Evolutionary conservation across 805 yeast genomes (phyloP).

Genomic region (Peterozyma xylosa): DNA sequence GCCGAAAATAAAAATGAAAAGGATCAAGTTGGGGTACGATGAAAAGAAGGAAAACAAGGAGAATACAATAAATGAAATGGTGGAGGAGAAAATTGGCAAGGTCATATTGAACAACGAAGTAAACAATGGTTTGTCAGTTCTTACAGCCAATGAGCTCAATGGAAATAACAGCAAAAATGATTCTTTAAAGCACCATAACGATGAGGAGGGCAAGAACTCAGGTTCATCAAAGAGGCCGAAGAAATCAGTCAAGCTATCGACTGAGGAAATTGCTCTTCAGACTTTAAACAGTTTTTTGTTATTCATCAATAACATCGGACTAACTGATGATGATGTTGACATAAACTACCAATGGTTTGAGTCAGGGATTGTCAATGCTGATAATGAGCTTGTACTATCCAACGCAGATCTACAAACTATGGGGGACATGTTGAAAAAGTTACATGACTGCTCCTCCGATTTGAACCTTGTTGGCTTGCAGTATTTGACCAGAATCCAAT

Average conservation of each 20-base stretch:
- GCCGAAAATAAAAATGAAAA: conserved; percentile 19
- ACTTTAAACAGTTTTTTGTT: conserved; percentile 1
- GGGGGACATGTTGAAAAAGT: conserved; percentile 14
- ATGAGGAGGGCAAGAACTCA: background rate
- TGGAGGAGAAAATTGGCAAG: background rate
- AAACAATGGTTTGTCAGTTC: no score
- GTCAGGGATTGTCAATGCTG: conserved; percentile 14
- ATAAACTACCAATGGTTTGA: conserved; percentile 7
- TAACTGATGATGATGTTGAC: conserved; percentile 18
- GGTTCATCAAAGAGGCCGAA: background rate
- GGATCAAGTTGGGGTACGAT: conserved; percentile 14
- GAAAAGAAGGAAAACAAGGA: conserved; percentile 4
- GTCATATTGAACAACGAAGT: no score
- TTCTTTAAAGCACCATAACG: background rate
- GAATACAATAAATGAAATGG: background rate
- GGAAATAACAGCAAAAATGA: no score
- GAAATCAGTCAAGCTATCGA: background rate
- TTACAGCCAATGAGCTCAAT: no score
- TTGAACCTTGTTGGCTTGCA: conserved; percentile 15
- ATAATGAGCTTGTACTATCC: conserved; percentile 15
- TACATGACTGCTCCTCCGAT: conserved; percentile 11
- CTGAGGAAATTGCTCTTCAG: conserved; percentile 4
- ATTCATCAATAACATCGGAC: conserved; percentile 11
- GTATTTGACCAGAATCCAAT: conserved; percentile 23
- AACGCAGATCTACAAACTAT: conserved; percentile 13